A percentile compares a stretch with the other conserved stretches of the same genome.
Evolutionary conservation across 345 rosid genomes (phyloP).

Genomic region (Hypericum androsaemum): DNA sequence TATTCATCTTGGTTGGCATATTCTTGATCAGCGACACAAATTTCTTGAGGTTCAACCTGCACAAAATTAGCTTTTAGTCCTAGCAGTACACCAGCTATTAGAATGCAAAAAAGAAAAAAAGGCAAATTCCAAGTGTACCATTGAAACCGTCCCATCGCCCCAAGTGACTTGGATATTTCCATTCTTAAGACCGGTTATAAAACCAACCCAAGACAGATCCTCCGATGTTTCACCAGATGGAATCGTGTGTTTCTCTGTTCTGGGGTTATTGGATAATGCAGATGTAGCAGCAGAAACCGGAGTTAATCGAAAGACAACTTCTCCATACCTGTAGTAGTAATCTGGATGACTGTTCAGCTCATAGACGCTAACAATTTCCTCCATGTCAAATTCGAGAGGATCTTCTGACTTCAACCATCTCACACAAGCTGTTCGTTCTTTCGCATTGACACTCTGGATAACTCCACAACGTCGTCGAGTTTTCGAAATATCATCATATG

Average conservation of each 20-base stretch:
- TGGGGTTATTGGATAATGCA: constrained; percentile 20
- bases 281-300: constrained; percentile 43
- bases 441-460: constrained; percentile 77
- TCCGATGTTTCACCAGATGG: constrained; percentile 20
- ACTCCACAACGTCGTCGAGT: constrained; percentile 63
- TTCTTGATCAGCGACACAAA: constrained; percentile 88
- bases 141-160: constrained; percentile 94
- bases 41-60: constrained; percentile 98
- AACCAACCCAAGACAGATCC: constrained; percentile 90
- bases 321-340: constrained; percentile 92
- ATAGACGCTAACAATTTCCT: constrained; percentile 84
- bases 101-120: no score
- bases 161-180: constrained; percentile 97
- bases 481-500: constrained; percentile 59
- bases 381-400: constrained; percentile 76
- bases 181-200: constrained; percentile 79
- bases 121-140: constrained; percentile 38
- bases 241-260: constrained; percentile 24
- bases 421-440: constrained; percentile 80
- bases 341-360: constrained; percentile 94
- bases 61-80: constrained; percentile 11
- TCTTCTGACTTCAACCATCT: constrained; percentile 89
- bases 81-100: neutral
- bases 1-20: constrained; percentile 60
- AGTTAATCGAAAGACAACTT: constrained; percentile 71